Evolutionary conservation across 192 early-diverging fungal genomes (phyloP), one percentile per base, ranked within the genome.

Genomic region (Rhizophagus sp.): DNA sequence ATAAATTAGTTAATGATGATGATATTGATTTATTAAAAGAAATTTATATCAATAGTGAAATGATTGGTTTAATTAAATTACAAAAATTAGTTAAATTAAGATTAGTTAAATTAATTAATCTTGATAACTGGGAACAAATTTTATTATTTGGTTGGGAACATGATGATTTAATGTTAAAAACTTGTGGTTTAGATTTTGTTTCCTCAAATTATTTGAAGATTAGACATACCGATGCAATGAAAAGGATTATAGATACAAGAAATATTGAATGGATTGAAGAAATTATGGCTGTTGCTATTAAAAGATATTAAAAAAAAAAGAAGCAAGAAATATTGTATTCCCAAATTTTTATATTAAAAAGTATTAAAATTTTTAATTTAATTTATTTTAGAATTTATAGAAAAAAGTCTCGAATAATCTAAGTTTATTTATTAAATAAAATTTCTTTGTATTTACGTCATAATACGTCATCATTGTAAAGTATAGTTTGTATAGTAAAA

Each of bases 221-320:
- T 36, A 69, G 36, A 13, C 15, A 69, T 30, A 30, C 30, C 34
- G 67, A 69, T 36, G 36, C 27, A 7, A 69, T 69, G 67, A 69
- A 69, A 30, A 69, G 2, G 19, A 69, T 69, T 19, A 7, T 69
- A 15, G 67, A 69, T 22, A 69, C 36, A 5, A 30, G 67, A 69
- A 69, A 69, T 69, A 69, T 69, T 36, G 67, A 69, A 36, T 39
- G 27, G 15, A 69, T 69, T 69, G 67, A 69, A 27, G 67, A 69
- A 39, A 33, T 69, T 36, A 69, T 69, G 67, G 27, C 67, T 39
- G 27, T 69, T 69, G 36, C 30, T 7, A 36, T 69, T 25, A 36
- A n/a, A 36, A 39, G 27, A 69, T 24, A 27, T 27, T 33, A 66
- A 66, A 44, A 52, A 52, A 17, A 30, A 30, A 30, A n/a, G n/a